Conservation (phyloP, 1,139 yeast species). For the Spathaspora sp. region DNA sequence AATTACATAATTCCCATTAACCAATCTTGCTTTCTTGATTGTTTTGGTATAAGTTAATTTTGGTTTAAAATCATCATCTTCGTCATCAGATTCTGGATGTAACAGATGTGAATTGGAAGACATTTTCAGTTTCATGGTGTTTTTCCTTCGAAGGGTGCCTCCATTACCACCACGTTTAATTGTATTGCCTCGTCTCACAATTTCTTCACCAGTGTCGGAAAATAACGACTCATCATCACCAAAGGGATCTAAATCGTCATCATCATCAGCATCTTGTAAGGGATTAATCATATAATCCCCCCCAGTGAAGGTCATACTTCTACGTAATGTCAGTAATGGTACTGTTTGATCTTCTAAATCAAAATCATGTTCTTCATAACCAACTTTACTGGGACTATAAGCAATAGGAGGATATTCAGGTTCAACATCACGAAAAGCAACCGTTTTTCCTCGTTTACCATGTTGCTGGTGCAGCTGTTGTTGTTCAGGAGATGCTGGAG, state of each 20-base stretch:
- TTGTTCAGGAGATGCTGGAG: neutral
- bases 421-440: slow-evolving; percentile 35
- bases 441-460: slow-evolving; percentile 25
- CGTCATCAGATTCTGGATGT: slow-evolving; percentile 16
- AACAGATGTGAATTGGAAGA: slow-evolving; percentile 9
- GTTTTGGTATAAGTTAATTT: slow-evolving; percentile 47
- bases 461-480: neutral
- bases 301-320: slow-evolving; percentile 24
- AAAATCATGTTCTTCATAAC: slow-evolving; percentile 21
- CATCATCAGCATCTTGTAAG: slow-evolving; percentile 41
- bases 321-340: slow-evolving; percentile 1
- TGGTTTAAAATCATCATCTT: slow-evolving; percentile 43
- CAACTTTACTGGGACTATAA: slow-evolving; percentile 29
- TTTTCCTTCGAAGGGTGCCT: slow-evolving; percentile 19
- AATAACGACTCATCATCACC: slow-evolving; percentile 49
- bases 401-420: slow-evolving; percentile 36
- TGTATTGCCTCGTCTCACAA: slow-evolving; percentile 35
- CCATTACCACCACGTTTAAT: slow-evolving; percentile 24
- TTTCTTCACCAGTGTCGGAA: slow-evolving; percentile 43
- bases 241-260: slow-evolving; percentile 43
- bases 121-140: slow-evolving; percentile 11
- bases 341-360: slow-evolving; percentile 15
- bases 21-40: slow-evolving; percentile 53
- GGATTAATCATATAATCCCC: slow-evolving; percentile 45
- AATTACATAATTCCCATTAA: slow-evolving; percentile 70